Conservation (phyloP, 2,329 filamentous ascomycete genomes). For the Sclerotinia borealis region DNA sequence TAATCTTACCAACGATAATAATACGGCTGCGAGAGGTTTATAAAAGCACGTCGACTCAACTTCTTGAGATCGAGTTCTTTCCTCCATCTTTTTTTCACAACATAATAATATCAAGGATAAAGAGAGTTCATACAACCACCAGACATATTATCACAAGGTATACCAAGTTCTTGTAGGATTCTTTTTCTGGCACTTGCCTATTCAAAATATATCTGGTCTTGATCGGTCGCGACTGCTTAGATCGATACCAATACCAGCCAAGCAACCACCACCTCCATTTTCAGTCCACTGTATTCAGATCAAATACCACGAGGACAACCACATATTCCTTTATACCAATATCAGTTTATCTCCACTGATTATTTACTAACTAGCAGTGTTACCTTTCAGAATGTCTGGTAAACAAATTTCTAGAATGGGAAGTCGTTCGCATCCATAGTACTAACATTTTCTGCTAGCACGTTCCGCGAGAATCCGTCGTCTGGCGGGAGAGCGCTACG, state of each 20-base stretch:
- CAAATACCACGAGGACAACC: no score
- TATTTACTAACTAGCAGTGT: not conserved
- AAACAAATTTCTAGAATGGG: not conserved
- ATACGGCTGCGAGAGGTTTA: not conserved
- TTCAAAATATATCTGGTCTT: not conserved
- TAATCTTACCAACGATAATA: not conserved
- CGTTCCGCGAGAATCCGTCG: not conserved
- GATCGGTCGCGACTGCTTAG: not conserved
- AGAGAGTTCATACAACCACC: not conserved
- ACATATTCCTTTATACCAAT: not conserved
- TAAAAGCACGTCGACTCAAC: not conserved
- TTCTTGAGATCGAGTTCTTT: not conserved
- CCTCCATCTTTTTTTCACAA: not conserved
- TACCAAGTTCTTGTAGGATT: not conserved
- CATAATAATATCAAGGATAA: not conserved
- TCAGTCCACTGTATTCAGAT: not conserved
- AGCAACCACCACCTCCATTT: not conserved
- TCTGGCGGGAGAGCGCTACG: not conserved
- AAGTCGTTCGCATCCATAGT: not conserved
- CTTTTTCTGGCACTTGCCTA: not conserved
- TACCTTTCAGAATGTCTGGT: not conserved
- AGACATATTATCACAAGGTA: not conserved
- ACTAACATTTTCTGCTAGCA: not conserved
- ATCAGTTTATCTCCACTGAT: not conserved
- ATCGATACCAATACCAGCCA: not conserved